A percentile compares a stretch with the other conserved stretches of the same genome.
phyloP scores from a whole-genome alignment of 1,284 basidiomycete species.

The Ustilago xerochloae region DNA sequence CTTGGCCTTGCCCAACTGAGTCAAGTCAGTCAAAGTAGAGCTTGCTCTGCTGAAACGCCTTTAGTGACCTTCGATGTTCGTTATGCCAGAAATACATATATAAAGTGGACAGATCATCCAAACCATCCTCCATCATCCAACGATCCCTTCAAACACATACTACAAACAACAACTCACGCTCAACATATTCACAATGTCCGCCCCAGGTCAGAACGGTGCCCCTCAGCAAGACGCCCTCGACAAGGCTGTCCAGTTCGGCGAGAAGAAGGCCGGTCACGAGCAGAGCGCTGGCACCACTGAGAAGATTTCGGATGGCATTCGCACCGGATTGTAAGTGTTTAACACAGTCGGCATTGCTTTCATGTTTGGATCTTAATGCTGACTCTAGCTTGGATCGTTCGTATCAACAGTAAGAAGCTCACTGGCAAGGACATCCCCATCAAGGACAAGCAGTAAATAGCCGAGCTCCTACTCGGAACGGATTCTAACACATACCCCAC shows the following conservation, averaged over 20 bases:
- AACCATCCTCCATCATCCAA: not conserved
- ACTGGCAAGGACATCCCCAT: slow-evolving; percentile 60
- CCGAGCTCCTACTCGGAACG: not conserved
- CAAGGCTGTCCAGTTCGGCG: slow-evolving; percentile 47
- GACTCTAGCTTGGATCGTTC: not conserved
- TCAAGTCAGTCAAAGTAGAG: not conserved
- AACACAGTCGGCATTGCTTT: not conserved
- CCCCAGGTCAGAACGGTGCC: slow-evolving; percentile 34
- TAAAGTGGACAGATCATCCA: not conserved
- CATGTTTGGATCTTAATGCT: not conserved
- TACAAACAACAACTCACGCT: not conserved
- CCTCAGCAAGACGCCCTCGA: slow-evolving; percentile 57
- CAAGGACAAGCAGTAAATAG: slow-evolving; percentile 56
- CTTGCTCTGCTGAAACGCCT: not conserved
- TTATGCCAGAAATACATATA: not conserved
- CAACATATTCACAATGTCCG: slow-evolving; percentile 14
- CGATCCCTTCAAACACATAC: not conserved
- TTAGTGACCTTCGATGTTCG: not conserved
- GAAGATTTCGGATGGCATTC: slow-evolving; percentile 61
- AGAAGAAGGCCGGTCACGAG: slow-evolving; percentile 51
- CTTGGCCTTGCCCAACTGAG: no score
- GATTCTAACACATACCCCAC: slow-evolving; percentile 1
- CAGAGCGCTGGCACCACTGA: slow-evolving; percentile 45
- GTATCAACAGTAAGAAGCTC: slow-evolving; percentile 51
- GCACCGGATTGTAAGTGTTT: slow-evolving; percentile 45